Evolutionary conservation across 1,284 basidiomycete genomes (phyloP).

Genomic region (Tilletia caries): DNA sequence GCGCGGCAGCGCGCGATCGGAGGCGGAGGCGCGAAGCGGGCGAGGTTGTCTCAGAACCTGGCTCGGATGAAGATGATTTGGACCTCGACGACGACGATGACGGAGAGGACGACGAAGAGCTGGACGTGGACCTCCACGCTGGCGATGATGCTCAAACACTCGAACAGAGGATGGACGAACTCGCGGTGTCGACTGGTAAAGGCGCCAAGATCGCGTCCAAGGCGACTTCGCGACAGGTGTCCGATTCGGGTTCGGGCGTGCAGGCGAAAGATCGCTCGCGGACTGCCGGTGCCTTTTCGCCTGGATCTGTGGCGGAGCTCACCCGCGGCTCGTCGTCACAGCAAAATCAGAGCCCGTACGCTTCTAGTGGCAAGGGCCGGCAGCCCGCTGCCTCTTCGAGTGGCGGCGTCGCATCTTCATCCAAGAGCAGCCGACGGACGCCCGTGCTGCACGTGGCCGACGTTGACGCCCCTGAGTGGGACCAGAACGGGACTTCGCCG

Average conservation of each 20-base stretch:
- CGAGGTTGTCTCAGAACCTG: background rate
- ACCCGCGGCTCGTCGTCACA: background rate
- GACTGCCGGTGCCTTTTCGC: background rate
- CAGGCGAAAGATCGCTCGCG: background rate
- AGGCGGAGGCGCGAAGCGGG: slow-evolving; percentile 3
- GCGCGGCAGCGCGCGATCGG: background rate
- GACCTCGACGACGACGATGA: slow-evolving; percentile 12
- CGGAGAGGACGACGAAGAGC: background rate
- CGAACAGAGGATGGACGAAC: too few relatives aligned
- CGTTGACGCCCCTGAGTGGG: slow-evolving; percentile 1
- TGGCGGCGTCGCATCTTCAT: background rate
- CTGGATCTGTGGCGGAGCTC: background rate
- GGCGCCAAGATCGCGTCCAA: background rate
- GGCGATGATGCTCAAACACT: background rate
- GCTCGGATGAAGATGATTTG: slow-evolving; percentile 1
- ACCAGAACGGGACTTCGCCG: background rate
- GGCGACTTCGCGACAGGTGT: background rate
- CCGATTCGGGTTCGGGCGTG: background rate
- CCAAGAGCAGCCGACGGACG: background rate
- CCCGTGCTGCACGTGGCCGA: slow-evolving; percentile 2
- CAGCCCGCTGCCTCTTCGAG: too few relatives aligned
- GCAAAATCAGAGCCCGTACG: too few relatives aligned
- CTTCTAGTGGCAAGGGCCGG: too few relatives aligned
- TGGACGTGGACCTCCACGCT: background rate
- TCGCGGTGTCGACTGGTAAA: too few relatives aligned